phyloP scores from a whole-genome alignment of 441 rosid species.

The Populus hybrid region DNA sequence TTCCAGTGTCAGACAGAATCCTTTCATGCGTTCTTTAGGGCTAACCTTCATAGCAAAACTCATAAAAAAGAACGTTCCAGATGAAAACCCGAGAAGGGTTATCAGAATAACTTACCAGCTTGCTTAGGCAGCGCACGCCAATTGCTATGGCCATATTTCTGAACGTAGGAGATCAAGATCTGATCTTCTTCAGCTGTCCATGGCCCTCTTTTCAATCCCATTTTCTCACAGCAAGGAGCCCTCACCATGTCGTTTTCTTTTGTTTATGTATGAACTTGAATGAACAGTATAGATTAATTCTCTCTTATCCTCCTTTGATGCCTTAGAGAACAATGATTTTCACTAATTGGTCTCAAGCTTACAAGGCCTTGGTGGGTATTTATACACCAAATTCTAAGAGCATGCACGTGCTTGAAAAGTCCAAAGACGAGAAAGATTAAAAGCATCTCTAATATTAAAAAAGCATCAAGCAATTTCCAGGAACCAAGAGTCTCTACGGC shows the following conservation, averaged over 20 bases:
- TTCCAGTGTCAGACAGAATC: background rate
- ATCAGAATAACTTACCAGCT: slow-evolving; percentile 35
- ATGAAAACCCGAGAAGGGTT: background rate
- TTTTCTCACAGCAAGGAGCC: background rate
- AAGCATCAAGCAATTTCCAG: slow-evolving; percentile 8
- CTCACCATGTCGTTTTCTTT: background rate
- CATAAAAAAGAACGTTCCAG: background rate
- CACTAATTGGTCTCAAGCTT: background rate
- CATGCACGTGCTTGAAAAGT: slow-evolving; percentile 1
- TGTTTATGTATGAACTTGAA: background rate
- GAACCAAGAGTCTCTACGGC: slow-evolving; percentile 1
- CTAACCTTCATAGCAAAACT: background rate
- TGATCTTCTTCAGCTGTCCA: slow-evolving; percentile 30
- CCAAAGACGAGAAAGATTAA: slow-evolving; percentile 6
- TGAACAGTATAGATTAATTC: background rate
- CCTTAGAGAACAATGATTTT: background rate
- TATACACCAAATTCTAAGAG: background rate
- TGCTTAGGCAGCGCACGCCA: slow-evolving; percentile 43
- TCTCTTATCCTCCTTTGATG: background rate
- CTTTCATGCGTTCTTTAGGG: background rate
- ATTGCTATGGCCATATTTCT: slow-evolving; percentile 36
- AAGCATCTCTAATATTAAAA: background rate
- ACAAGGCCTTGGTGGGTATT: background rate
- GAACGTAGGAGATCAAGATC: slow-evolving; percentile 31
- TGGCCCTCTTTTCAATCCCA: background rate